Evolutionary conservation across 805 yeast species (phyloP).

Genomic region (Kuraishia floccosa): DNA sequence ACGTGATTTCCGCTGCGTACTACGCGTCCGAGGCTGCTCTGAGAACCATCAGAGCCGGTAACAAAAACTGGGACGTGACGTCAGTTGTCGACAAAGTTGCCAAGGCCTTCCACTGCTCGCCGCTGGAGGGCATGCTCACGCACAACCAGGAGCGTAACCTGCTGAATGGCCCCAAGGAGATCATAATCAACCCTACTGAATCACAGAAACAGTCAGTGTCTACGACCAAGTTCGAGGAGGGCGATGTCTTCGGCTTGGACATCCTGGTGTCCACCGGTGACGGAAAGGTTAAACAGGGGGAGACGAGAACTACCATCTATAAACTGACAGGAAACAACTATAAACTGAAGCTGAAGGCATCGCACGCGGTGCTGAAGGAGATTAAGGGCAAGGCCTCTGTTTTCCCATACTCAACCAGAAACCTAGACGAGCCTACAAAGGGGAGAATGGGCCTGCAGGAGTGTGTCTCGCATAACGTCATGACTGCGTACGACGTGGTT

Average conservation of each 20-base stretch:
- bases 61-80: constrained; percentile 69
- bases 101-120: constrained; percentile 41
- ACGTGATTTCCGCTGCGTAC: constrained; percentile 62
- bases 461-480: constrained; percentile 54
- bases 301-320: constrained; percentile 56
- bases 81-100: constrained; percentile 52
- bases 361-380: constrained; percentile 56
- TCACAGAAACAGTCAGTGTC: constrained; percentile 54
- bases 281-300: constrained; percentile 48
- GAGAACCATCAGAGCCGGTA: constrained; percentile 53
- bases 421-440: constrained; percentile 57
- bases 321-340: constrained; percentile 62
- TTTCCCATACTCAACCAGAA: constrained; percentile 61
- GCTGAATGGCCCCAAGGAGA: constrained; percentile 64
- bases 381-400: constrained; percentile 53
- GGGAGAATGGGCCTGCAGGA: constrained; percentile 68
- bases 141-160: constrained; percentile 61
- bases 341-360: constrained; percentile 59
- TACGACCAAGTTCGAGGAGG: constrained; percentile 54
- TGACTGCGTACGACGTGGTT: constrained; percentile 57
- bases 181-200: constrained; percentile 65
- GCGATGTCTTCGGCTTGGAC: constrained; percentile 72
- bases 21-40: constrained; percentile 73
- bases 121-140: constrained; percentile 69
- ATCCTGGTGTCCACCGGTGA: constrained; percentile 51